Base-by-base conservation (phyloP, 495 filamentous ascomycete species). In the Hypoxylon trugodes region DNA sequence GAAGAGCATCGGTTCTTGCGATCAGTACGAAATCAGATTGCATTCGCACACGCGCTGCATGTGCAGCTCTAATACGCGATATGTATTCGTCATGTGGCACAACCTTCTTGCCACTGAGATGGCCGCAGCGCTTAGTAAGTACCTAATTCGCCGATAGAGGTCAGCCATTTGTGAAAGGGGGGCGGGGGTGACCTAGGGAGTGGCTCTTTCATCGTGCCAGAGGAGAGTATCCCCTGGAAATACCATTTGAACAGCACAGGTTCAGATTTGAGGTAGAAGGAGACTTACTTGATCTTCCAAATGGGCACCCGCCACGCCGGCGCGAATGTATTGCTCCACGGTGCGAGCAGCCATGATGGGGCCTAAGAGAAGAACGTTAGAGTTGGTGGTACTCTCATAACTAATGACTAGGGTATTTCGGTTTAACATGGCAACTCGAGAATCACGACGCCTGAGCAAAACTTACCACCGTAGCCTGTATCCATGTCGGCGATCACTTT, bases 401-500 rank as follows among this genome's bases (percentile, higher is more conserved):
- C 12, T 16, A 38, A 38, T 2, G 13, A 3, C 7, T 15, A 8
- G 4, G 19, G n/a, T 12, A 52, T 18, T 42, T 22, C 3, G 25
- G 4, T 16, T 24, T 3, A 46, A 13, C 16, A 13, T 7, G 25
- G n/a, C n/a, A n/a, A n/a, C n/a, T n/a, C n/a, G n/a, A n/a, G n/a
- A n/a, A n/a, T n/a, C n/a, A n/a, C n/a, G n/a, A n/a, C n/a, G n/a
- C n/a, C 13, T 38, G 2, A 7, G 8, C 22, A 33, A 15, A 21
- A 49, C 18, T 46, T 70, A 82, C 82, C 84, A 54, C 84, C 85
- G 47, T 85, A 87, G 19, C 84, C 84, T 15, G 81, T 84, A 61
- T 90, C 87, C 74, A 84, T 84, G 58, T 90, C 87, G 6, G 86
- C 87, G 67, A 90, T 89, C 4, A 90, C n/a, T n/a, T n/a, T n/a